phyloP scores from a whole-genome alignment of 139 green algal genomes.

The Micromonas pusilla region DNA sequence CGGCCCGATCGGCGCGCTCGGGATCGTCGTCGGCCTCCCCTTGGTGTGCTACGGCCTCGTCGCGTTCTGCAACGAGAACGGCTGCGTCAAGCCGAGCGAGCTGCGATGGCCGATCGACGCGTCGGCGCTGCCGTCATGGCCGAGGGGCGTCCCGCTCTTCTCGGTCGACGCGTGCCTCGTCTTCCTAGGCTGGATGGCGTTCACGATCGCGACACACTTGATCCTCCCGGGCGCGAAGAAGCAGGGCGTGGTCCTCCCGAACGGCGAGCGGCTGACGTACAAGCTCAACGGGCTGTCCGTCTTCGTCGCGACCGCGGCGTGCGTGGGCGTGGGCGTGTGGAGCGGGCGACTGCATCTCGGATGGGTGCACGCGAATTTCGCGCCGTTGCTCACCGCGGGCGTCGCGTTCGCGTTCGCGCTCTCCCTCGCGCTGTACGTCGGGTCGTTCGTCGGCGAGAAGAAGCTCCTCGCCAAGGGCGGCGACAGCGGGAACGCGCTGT shows the following conservation, averaged over 20 bases:
- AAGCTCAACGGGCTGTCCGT: constrained; percentile 32
- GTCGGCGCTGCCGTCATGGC: not conserved
- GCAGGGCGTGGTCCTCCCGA: constrained; percentile 13
- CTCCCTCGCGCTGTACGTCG: constrained; percentile 21
- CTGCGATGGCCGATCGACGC: not conserved
- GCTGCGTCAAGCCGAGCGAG: not conserved
- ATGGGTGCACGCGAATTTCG: constrained; percentile 15
- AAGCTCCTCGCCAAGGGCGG: constrained; percentile 27
- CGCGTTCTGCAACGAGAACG: constrained; percentile 8
- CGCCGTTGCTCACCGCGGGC: constrained; percentile 27
- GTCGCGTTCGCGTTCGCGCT: constrained; percentile 26
- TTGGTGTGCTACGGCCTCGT: constrained; percentile 28
- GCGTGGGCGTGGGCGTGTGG: not conserved
- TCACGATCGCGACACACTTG: constrained; percentile 9
- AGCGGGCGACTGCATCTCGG: constrained; percentile 5
- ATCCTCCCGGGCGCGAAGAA: constrained; percentile 17
- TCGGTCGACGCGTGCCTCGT: not conserved
- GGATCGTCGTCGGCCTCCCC: constrained; percentile 29
- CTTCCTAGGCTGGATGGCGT: constrained; percentile 22
- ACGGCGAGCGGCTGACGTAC: constrained; percentile 25
- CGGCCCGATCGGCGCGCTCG: constrained; percentile 25
- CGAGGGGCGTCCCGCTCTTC: constrained; percentile 1
- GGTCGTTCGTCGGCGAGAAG: constrained; percentile 11
- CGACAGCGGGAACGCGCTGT: constrained; percentile 32
- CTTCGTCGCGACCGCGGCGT: not conserved